Conservation (phyloP, 2,329 filamentous ascomycete genomes). For the Coniochaeta sp. region DNA sequence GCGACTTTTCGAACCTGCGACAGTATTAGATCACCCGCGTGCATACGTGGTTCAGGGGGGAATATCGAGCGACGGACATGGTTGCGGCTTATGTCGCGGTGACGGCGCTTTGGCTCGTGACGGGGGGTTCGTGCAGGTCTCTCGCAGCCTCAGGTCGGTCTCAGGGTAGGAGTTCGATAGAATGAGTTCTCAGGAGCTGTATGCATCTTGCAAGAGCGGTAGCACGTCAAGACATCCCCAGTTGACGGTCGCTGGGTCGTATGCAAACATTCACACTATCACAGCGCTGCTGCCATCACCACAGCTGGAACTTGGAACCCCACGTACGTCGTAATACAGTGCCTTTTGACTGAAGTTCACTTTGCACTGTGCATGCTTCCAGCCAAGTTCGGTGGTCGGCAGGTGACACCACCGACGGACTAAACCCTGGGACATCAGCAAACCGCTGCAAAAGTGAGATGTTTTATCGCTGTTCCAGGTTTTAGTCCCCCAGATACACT, state of each 20-base stretch:
- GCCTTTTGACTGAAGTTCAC: background rate
- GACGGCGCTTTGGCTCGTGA: background rate
- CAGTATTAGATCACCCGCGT: background rate
- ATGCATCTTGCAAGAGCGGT: conserved; percentile 1
- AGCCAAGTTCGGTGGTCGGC: background rate
- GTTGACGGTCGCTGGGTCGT: background rate
- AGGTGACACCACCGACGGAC: background rate
- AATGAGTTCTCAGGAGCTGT: background rate
- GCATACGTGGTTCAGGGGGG: background rate
- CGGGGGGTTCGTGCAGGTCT: background rate
- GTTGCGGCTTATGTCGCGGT: conserved; percentile 5
- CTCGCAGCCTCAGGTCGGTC: background rate
- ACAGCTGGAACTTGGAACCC: background rate
- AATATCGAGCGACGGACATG: conserved; percentile 14
- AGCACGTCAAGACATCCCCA: background rate
- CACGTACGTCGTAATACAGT: conserved; percentile 1
- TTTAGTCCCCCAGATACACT: too few relatives aligned
- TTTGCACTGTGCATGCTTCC: background rate
- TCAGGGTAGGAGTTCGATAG: background rate
- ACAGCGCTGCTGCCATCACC: background rate
- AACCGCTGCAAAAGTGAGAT: too few relatives aligned
- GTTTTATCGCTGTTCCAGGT: too few relatives aligned
- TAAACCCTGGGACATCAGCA: too few relatives aligned
- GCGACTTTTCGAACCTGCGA: conserved; percentile 92
- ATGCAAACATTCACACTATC: background rate